Base-by-base conservation (phyloP, 495 filamentous ascomycete species). In the Penicillium soppii region DNA sequence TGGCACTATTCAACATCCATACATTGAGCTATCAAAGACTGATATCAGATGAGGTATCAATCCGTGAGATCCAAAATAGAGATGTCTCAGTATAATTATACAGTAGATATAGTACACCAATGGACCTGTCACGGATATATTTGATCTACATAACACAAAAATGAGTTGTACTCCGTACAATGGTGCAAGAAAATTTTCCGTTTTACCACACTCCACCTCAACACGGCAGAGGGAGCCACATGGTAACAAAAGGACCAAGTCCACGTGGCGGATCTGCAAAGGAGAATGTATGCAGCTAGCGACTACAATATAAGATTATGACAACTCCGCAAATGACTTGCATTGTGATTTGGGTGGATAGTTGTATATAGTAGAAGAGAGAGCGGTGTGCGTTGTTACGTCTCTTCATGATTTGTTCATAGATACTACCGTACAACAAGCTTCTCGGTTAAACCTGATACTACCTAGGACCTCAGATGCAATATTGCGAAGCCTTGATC, bases 201-300 rank as follows among this genome's bases (percentile, higher is more conserved):
- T n/a, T n/a, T n/a, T n/a, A n/a, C n/a, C n/a, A n/a, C n/a, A 29
- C 45, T 48, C 35, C 33, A 48, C 33, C 21, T 27, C 19, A 4
- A 48, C 35, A 48, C 46, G 47, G 36, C 16, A 47, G 21, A 37
- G 22, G 21, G n/a, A 23, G 25, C 22, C 26, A 25, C 16, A 37
- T 21, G 26, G 13, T 13, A 17, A 49, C 17, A 41, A 30, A 40
- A 17, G 22, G 13, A 35, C 30, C 27, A 37, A 47, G 46, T 48
- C 47, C 47, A 49, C 47, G 47, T 49, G 47, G 47, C 36, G 32
- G 47, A 49, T 49, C 47, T 16, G 35, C 47, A 37, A 40, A 41
- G 19, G 17, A 40, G 37, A 10, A n/a, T 12, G 29, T 32, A 41
- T 41, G 38, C 38, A 41, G 38, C 38, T 15, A 41, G 29, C 13